Percentiles rank a stretch among this genome's conserved stretches.
These are phyloP conservation scores for Picea glauca DNA, from an alignment of 75 land plant species.

Conservation along the genomic window DNA sequence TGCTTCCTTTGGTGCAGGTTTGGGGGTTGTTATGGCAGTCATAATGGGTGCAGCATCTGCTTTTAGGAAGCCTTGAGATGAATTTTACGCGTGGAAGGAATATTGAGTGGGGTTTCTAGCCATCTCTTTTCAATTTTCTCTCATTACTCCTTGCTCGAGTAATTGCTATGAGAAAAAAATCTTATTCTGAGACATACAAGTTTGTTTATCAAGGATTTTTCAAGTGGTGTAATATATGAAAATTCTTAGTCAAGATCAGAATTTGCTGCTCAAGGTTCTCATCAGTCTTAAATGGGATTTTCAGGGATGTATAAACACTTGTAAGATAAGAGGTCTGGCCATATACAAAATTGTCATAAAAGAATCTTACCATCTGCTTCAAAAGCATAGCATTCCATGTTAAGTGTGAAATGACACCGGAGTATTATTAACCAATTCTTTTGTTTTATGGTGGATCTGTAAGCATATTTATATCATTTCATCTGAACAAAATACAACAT, in stretches of 20 bases:
- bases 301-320: background rate
- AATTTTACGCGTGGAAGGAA: background rate
- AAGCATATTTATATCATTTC: background rate
- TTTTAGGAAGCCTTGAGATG: slow-evolving; percentile 70
- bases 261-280: background rate
- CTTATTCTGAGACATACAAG: background rate
- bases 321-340: background rate
- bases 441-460: background rate
- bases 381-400: background rate
- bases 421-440: background rate
- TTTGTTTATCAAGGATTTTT: background rate
- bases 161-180: background rate
- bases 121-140: background rate
- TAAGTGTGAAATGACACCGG: background rate
- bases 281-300: background rate
- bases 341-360: background rate
- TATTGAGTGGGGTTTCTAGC: background rate
- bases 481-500: background rate
- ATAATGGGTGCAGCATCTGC: slow-evolving; percentile 89
- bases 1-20: slow-evolving; percentile 86
- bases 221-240: background rate
- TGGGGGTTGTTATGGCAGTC: slow-evolving; percentile 83
- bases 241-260: background rate
- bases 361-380: background rate
- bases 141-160: background rate